Conservation (phyloP, 2,329 filamentous ascomycete species). For the Didymella glomerata region DNA sequence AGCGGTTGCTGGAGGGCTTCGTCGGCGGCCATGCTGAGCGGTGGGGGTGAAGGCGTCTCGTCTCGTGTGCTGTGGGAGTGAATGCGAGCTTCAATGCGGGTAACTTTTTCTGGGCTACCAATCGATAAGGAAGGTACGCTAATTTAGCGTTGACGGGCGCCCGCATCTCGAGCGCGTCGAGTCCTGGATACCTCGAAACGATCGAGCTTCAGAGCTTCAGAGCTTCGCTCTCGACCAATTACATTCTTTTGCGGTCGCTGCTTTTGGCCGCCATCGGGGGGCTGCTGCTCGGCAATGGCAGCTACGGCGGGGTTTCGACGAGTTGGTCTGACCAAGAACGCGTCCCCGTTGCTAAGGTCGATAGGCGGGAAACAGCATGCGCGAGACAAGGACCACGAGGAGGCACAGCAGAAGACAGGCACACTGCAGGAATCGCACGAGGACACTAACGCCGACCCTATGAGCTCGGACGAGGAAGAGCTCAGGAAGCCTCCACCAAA, state of each 20-base stretch:
- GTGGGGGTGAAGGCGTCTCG: constrained; percentile 1
- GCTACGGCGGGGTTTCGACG: constrained; percentile 21
- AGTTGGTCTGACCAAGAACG: constrained; percentile 7
- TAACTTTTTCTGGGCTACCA: constrained; percentile 31
- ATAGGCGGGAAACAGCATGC: constrained; percentile 50
- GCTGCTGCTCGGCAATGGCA: neutral
- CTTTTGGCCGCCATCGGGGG: neutral
- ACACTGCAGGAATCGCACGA: neutral
- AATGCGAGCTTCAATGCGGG: constrained; percentile 13
- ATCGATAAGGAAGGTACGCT: constrained; percentile 20
- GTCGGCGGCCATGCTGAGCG: constrained; percentile 42
- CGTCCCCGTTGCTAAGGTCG: constrained; percentile 36
- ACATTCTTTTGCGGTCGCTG: neutral
- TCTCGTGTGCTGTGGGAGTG: constrained; percentile 7
- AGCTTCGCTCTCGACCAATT: neutral
- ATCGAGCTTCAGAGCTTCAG: neutral
- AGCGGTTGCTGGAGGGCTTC: constrained; percentile 60
- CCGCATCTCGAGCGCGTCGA: constrained; percentile 2
- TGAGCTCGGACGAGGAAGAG: constrained; percentile 35
- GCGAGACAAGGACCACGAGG: constrained; percentile 48
- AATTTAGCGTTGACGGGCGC: neutral
- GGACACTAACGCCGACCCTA: constrained; percentile 32
- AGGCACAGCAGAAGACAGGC: constrained; percentile 11
- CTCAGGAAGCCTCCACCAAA: neutral
- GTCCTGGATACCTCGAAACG: neutral